phyloP scores from a whole-genome alignment of 2,329 filamentous ascomycete genomes.

The Penicillium crustosum region DNA sequence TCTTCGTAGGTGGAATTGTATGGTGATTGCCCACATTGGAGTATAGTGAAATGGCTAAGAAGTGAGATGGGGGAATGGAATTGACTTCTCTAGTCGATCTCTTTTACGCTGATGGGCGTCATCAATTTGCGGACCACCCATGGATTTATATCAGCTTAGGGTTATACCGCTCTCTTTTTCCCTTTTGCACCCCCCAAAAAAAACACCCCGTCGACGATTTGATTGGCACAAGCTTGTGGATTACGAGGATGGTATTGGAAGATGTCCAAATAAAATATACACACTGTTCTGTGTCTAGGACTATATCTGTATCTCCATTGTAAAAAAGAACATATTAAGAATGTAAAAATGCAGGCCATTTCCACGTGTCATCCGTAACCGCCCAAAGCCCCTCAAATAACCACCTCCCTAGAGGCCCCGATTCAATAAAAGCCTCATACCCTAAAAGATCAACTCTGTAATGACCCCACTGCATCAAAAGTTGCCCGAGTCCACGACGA shows the following conservation, averaged over 20 bases:
- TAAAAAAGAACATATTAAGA: too few species aligned
- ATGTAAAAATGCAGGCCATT: neutral
- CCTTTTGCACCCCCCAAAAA: too few species aligned
- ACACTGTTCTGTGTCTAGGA: too few species aligned
- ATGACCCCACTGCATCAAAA: neutral
- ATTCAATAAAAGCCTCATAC: neutral
- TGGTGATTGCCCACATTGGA: neutral
- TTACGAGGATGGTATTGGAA: too few species aligned
- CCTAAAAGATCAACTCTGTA: neutral
- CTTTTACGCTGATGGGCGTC: neutral
- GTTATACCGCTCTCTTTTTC: too few species aligned
- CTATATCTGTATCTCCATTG: too few species aligned
- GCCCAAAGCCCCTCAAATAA: neutral
- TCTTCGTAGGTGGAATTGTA: neutral
- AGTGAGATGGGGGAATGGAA: neutral
- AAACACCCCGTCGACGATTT: too few species aligned
- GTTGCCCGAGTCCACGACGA: neutral
- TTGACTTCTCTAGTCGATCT: neutral
- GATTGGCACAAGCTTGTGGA: too few species aligned
- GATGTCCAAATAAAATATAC: too few species aligned
- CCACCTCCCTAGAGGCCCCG: neutral
- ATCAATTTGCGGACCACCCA: neutral
- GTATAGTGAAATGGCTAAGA: neutral
- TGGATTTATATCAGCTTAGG: neutral
- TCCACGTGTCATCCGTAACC: neutral